phyloP scores from a whole-genome alignment of 441 rosid species.

The Cnidoscolus chayamansa region DNA sequence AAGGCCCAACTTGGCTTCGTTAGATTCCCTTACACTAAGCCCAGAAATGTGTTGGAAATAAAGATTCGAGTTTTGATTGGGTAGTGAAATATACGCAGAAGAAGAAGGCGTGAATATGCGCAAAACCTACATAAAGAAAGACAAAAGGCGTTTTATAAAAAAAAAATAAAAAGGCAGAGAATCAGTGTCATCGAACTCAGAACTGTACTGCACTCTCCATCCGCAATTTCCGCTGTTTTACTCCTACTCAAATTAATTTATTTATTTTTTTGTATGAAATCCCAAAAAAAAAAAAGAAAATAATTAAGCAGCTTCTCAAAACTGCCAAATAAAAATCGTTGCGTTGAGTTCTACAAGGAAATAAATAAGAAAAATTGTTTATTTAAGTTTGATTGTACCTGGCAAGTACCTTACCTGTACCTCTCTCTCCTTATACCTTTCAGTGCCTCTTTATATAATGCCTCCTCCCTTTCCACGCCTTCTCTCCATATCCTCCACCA shows the following conservation, averaged over 20 bases:
- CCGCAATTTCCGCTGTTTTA: no score
- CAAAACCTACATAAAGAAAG: not conserved
- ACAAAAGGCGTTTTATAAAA: not conserved
- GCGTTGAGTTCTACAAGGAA: not conserved
- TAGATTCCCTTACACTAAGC: no score
- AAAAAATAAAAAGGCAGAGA: not conserved
- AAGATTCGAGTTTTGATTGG: not conserved
- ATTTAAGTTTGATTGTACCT: slow-evolving; percentile 34
- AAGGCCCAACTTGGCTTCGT: no score
- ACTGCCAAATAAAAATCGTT: no score
- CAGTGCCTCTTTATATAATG: slow-evolving; percentile 23
- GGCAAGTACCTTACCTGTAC: slow-evolving; percentile 57
- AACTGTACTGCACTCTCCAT: slow-evolving; percentile 12
- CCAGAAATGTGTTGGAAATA: no score
- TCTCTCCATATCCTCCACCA: not conserved
- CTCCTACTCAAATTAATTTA: no score
- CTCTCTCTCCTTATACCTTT: slow-evolving; percentile 32
- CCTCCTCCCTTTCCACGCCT: not conserved
- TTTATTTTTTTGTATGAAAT: no score
- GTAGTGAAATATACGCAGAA: not conserved
- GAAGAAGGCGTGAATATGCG: not conserved
- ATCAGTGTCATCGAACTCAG: slow-evolving; percentile 15
- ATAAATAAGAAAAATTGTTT: not conserved
- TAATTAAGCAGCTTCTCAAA: no score
- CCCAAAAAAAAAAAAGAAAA: no score